A percentile compares a stretch with the other conserved stretches of the same genome.
phyloP scores from a whole-genome alignment of 78 protist species.

The Tieghemostelium lacteum region DNA sequence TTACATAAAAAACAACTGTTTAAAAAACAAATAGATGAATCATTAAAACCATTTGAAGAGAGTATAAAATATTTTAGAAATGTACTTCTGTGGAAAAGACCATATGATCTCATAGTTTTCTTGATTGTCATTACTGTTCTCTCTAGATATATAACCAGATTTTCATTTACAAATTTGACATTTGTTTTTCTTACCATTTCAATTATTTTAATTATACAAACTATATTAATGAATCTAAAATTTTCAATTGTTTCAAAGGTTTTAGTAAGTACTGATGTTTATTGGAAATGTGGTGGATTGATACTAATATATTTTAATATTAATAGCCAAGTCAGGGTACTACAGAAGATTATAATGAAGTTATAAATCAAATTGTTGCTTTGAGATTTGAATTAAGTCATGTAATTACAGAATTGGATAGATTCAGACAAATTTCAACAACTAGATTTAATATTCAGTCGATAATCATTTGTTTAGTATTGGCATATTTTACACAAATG shows the following conservation, averaged over 20 bases:
- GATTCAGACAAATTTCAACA: conserved; percentile 38
- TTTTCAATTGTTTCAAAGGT: conserved; percentile 26
- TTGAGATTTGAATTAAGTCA: conserved; percentile 31
- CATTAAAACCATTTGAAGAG: conserved; percentile 44
- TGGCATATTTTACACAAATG: conserved; percentile 17
- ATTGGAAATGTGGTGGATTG: neutral
- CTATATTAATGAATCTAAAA: neutral
- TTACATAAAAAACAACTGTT: conserved; percentile 30
- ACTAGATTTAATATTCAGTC: conserved; percentile 52
- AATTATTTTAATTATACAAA: neutral
- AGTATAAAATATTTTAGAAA: conserved; percentile 30
- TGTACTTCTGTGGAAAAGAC: conserved; percentile 47
- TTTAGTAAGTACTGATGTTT: conserved; percentile 25
- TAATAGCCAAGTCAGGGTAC: conserved; percentile 19
- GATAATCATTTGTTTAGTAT: conserved; percentile 10
- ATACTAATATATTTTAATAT: neutral
- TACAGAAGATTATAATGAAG: conserved; percentile 34
- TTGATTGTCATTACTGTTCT: neutral
- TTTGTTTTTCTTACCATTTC: conserved; percentile 15
- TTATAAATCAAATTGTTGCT: neutral
- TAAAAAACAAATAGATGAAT: conserved; percentile 57
- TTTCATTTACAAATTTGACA: conserved; percentile 9
- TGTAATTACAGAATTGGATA: conserved; percentile 25
- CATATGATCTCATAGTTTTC: conserved; percentile 48
- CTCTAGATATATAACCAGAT: neutral